Percentiles rank a stretch among this genome's conserved stretches.
phyloP scores from a whole-genome alignment of 805 yeast genomes.

The Candida ficus region DNA sequence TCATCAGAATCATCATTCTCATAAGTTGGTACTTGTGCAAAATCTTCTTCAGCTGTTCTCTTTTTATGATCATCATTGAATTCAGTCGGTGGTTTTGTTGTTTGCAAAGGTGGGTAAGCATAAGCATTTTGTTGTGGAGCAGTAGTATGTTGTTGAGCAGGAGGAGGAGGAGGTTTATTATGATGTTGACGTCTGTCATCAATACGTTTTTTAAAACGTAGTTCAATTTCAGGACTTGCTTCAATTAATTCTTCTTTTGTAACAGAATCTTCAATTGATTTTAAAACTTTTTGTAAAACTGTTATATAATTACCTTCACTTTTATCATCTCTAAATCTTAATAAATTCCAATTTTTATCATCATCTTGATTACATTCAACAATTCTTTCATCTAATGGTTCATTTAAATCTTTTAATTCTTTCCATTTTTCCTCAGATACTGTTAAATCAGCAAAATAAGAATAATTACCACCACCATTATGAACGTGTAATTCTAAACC shows the following conservation, averaged over 20 bases:
- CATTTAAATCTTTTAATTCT: slow-evolving; percentile 55
- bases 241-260: slow-evolving; percentile 67
- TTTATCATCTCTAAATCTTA: slow-evolving; percentile 93
- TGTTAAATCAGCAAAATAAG: slow-evolving; percentile 59
- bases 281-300: slow-evolving; percentile 77
- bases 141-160: neutral
- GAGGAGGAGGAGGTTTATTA: neutral
- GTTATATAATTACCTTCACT: slow-evolving; percentile 77
- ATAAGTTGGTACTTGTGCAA: slow-evolving; percentile 1
- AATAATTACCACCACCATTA: slow-evolving; percentile 63
- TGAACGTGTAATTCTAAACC: slow-evolving; percentile 63
- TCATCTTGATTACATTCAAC: slow-evolving; percentile 75
- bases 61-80: slow-evolving; percentile 1
- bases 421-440: slow-evolving; percentile 78
- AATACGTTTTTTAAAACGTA: slow-evolving; percentile 59
- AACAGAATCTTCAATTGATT: slow-evolving; percentile 84
- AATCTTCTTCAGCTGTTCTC: neutral
- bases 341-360: slow-evolving; percentile 65
- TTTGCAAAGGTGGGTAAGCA: slow-evolving; percentile 8
- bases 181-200: slow-evolving; percentile 16
- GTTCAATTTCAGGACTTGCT: slow-evolving; percentile 50
- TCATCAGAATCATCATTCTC: slow-evolving; percentile 6
- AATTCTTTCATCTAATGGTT: slow-evolving; percentile 85
- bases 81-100: neutral
- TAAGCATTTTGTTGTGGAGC: neutral